Base-by-base conservation (phyloP, 1,284 basidiomycete species). In the Taiwanofungus camphoratus region DNA sequence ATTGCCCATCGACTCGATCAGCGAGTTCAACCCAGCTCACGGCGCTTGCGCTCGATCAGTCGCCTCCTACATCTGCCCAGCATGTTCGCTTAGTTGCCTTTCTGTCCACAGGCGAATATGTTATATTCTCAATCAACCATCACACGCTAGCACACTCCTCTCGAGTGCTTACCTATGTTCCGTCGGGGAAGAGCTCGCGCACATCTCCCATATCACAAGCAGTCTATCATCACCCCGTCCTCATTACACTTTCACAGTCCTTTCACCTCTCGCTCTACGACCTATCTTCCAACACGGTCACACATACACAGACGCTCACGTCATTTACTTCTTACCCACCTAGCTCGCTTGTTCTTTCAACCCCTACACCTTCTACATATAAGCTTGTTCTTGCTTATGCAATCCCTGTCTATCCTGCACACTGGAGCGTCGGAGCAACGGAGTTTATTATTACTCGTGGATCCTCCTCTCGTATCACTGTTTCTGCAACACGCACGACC, bases 341-440 rank as follows among this genome's bases (percentile, higher is more conserved):
- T 0, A 76, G 78, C 3, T 86, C 83, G 4, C 65, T 88, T 18
- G 76, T 87, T 11, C 62, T 88, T 34, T 84, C 85, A 33, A 65
- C 70, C 21, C 73, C 76, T 20, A 70, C 77, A 3, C 56, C 75
- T 4, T 56, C 62, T 6, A 71, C 66, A n/a, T 89, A 85, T 63
- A 87, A 82, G 56, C 71, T 88, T 40, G 67, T 88, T 18, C 62
- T 90, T 50, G 74, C 80, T 9, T 87, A 87, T 59, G 69, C 83
- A 7, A 67, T 77, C 20, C 86, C 85, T n/a, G 80, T 89, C 27
- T 89, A 85, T 57, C 86, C 86, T 2, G 67, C 68, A 7, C 87
- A 90, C 56, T 90, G 86, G 84, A 80, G 81, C 27, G 74, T 83
- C n/a, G 84, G 82, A 20, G 77, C 75, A 3, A 86, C 84, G 4